A percentile compares a stretch with the other conserved stretches of the same genome.
Conservation (phyloP, 306 rosid genomes). For the Corylus americana region DNA sequence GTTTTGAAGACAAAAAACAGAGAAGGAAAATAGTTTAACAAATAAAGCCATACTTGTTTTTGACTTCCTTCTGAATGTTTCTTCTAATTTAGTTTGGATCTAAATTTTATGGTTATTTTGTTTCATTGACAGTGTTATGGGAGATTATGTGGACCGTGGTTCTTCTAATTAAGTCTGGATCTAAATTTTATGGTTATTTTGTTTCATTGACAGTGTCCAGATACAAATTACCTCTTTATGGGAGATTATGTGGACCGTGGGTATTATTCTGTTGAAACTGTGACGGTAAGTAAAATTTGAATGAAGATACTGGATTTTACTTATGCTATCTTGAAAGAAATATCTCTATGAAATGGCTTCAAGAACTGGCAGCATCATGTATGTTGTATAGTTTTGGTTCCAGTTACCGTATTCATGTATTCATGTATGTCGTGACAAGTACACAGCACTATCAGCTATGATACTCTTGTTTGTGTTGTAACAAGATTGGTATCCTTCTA, state of each 20-base stretch:
- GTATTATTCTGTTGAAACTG: constrained; percentile 98
- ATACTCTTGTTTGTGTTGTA: background rate
- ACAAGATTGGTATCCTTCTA: background rate
- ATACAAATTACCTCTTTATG: constrained; percentile 96
- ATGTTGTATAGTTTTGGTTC: constrained; percentile 1
- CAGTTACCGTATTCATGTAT: background rate
- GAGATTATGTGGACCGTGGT: constrained; percentile 99
- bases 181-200: constrained; percentile 20
- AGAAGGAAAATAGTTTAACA: too few species aligned
- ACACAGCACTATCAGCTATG: background rate
- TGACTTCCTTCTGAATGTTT: background rate
- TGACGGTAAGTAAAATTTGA: constrained; percentile 61
- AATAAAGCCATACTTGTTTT: background rate
- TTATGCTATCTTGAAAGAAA: background rate
- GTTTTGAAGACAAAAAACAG: too few species aligned
- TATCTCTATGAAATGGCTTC: background rate
- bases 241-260: constrained; percentile 99
- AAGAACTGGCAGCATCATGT: background rate
- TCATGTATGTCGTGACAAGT: background rate
- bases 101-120: constrained; percentile 17
- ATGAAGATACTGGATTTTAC: constrained; percentile 14
- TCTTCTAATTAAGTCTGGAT: constrained; percentile 7
- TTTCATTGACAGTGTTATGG: constrained; percentile 88
- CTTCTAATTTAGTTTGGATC: constrained; percentile 4
- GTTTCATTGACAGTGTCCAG: constrained; percentile 82